A percentile compares a stretch with the other conserved stretches of the same genome.
These are phyloP conservation scores for Nothophoma quercina DNA, from an alignment of 2,329 filamentous ascomycete species.

Conservation along the genomic window DNA sequence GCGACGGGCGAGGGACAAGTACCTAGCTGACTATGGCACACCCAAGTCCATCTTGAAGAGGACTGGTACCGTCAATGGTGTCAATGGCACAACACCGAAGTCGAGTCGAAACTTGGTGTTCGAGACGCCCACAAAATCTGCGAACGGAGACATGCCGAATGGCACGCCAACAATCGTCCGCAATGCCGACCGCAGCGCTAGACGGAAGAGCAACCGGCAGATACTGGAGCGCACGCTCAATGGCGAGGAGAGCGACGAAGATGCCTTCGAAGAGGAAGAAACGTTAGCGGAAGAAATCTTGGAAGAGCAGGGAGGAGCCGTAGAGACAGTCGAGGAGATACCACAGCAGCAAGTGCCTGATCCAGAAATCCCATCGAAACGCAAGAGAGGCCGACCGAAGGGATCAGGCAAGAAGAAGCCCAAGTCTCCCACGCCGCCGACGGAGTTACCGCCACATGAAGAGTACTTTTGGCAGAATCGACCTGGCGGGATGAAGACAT, in stretches of 20 bases:
- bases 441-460: constrained; percentile 85
- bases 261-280: constrained; percentile 69
- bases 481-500: constrained; percentile 81
- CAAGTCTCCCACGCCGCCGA: constrained; percentile 79
- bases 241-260: constrained; percentile 72
- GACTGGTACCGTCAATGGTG: constrained; percentile 27
- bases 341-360: constrained; percentile 44
- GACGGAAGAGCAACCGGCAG: constrained; percentile 80
- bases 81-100: constrained; percentile 49
- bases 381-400: constrained; percentile 53
- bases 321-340: constrained; percentile 25
- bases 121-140: constrained; percentile 52
- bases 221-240: constrained; percentile 76
- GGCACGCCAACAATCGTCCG: constrained; percentile 70
- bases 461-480: constrained; percentile 94
- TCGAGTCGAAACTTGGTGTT: constrained; percentile 57
- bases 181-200: constrained; percentile 84
- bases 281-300: constrained; percentile 74
- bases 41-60: constrained; percentile 47
- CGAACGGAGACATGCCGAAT: constrained; percentile 41
- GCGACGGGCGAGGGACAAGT: constrained; percentile 31
- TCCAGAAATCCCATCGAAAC: constrained; percentile 64
- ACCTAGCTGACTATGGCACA: constrained; percentile 36
- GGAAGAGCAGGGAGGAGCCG: constrained; percentile 60
- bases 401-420: constrained; percentile 54